Evolutionary conservation across 2,329 filamentous ascomycete genomes (phyloP).

Genomic region (Fusarium sterilihyphosum): DNA sequence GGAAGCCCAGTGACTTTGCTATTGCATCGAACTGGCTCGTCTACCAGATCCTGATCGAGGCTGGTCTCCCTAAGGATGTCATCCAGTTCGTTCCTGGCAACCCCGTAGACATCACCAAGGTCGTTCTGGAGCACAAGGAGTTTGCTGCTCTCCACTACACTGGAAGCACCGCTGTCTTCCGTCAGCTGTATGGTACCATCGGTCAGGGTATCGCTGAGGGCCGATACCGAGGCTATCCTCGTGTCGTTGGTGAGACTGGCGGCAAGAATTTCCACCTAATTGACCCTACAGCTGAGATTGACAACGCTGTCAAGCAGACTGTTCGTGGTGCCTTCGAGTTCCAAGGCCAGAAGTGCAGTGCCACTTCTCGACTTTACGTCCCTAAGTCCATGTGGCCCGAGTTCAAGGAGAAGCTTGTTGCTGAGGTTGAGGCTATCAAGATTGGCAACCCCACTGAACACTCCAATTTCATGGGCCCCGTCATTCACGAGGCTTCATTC

Average conservation of each 20-base stretch:
- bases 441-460: conserved; percentile 76
- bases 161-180: conserved; percentile 91
- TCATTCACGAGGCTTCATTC: conserved; percentile 85
- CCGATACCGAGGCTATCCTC: conserved; percentile 85
- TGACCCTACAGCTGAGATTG: conserved; percentile 79
- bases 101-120: conserved; percentile 82
- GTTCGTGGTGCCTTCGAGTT: conserved; percentile 90
- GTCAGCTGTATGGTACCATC: conserved; percentile 87
- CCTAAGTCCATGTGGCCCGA: conserved; percentile 78
- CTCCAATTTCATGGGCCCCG: conserved; percentile 84
- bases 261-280: conserved; percentile 94
- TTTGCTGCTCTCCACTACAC: conserved; percentile 97
- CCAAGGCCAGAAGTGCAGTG: conserved; percentile 92
- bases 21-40: conserved; percentile 92
- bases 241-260: conserved; percentile 89
- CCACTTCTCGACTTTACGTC: conserved; percentile 82
- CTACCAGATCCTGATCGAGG: conserved; percentile 90
- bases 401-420: conserved; percentile 73
- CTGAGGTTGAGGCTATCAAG: conserved; percentile 76
- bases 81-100: conserved; percentile 95
- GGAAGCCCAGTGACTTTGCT: conserved; percentile 93
- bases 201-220: conserved; percentile 82
- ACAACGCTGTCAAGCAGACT: conserved; percentile 83
- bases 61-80: conserved; percentile 87
- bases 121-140: conserved; percentile 78